These are phyloP conservation scores for Umbilicus rupestris DNA, from an alignment of 164 flowering plant genomes.

Conservation along the genomic window DNA sequence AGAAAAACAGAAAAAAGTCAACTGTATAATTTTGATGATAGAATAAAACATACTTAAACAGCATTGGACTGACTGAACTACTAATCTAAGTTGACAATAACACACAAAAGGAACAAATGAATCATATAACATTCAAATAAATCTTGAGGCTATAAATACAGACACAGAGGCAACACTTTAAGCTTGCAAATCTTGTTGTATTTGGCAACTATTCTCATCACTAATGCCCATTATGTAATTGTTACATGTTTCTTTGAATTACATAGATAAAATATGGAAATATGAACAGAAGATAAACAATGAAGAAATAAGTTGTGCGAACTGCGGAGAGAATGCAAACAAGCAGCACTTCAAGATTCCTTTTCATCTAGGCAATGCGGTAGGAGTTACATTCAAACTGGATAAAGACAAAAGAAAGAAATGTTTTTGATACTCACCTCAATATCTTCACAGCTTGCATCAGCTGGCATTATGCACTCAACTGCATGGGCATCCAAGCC, in stretches of 20 bases:
- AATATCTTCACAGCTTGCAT: conserved; percentile 93
- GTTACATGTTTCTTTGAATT: too few relatives aligned
- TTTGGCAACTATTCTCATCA: too few relatives aligned
- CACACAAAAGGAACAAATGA: background rate
- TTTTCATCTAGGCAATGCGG: background rate
- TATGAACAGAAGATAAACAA: too few relatives aligned
- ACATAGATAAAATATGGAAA: too few relatives aligned
- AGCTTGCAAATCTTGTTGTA: background rate
- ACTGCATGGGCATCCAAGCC: conserved; percentile 59
- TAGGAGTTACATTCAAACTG: background rate
- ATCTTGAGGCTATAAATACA: background rate
- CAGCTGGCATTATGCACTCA: conserved; percentile 64
- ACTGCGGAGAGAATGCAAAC: background rate
- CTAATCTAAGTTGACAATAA: background rate
- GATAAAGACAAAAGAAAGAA: background rate
- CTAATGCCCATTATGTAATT: too few relatives aligned
- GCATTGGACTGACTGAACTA: background rate
- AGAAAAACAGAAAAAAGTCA: background rate
- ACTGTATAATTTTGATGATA: background rate
- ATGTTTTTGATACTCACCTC: conserved; percentile 49
- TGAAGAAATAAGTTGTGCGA: background rate
- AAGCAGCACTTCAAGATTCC: background rate
- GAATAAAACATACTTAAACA: background rate
- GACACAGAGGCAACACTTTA: background rate
- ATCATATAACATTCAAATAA: background rate